These are phyloP conservation scores for Corymbia citriodora DNA, from an alignment of 441 rosid genomes.

Conservation along the genomic window DNA sequence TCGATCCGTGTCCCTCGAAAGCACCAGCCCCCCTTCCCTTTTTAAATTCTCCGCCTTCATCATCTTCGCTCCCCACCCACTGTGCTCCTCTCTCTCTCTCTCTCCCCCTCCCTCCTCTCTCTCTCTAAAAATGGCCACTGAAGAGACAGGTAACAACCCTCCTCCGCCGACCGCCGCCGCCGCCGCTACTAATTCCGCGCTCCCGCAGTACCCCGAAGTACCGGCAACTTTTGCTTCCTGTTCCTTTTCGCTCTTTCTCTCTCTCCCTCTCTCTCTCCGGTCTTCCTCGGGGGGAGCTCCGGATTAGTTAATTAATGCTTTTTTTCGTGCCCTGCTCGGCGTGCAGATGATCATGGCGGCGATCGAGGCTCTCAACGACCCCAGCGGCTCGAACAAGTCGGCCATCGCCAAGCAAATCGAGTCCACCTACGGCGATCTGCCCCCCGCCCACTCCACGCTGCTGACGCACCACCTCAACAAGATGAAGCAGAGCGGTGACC, in stretches of 20 bases:
- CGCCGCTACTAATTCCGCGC: background rate
- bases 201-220: slow-evolving; percentile 39
- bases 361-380: slow-evolving; percentile 45
- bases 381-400: slow-evolving; percentile 44
- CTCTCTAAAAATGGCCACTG: background rate
- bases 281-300: background rate
- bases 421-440: slow-evolving; percentile 37
- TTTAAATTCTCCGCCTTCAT: slow-evolving; percentile 20
- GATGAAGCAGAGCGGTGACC: slow-evolving; percentile 56
- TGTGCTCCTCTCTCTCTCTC: background rate
- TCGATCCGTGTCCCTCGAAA: slow-evolving; percentile 11
- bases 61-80: slow-evolving; percentile 4
- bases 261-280: background rate
- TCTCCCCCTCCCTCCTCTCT: background rate
- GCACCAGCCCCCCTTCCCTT: slow-evolving; percentile 2
- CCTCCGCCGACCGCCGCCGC: background rate
- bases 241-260: background rate
- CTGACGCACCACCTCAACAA: slow-evolving; percentile 51
- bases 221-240: background rate
- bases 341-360: slow-evolving; percentile 68
- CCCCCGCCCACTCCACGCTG: slow-evolving; percentile 49
- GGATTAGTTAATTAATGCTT: background rate
- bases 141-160: slow-evolving; percentile 6
- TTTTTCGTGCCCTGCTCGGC: background rate
- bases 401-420: slow-evolving; percentile 56